phyloP scores from a whole-genome alignment of 495 filamentous ascomycete species.

The Aspergillus funiculosus region DNA sequence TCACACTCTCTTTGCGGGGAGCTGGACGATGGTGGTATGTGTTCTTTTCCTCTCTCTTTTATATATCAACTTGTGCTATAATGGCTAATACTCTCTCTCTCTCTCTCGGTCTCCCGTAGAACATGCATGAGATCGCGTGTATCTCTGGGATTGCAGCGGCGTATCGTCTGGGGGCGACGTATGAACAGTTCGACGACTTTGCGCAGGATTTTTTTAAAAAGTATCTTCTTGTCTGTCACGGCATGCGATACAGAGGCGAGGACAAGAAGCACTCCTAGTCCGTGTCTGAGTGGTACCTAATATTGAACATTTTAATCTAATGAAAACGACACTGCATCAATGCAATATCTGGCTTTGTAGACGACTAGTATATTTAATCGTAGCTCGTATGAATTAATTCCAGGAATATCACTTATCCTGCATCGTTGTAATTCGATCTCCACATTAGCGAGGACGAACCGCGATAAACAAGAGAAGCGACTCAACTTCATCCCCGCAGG shows the following conservation, averaged over 20 bases:
- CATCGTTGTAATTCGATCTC: no score
- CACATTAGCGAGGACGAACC: no score
- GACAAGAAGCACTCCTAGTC: slow-evolving; percentile 1
- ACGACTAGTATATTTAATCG: no score
- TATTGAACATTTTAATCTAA: no score
- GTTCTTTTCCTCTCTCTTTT: background rate
- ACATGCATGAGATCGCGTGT: slow-evolving; percentile 76
- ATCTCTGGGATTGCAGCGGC: slow-evolving; percentile 76
- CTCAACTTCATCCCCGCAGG: no score
- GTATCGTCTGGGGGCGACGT: slow-evolving; percentile 68
- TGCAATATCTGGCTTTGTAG: no score
- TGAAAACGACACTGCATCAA: no score
- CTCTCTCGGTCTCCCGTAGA: no score
- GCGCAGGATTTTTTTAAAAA: slow-evolving; percentile 53
- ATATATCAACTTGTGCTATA: background rate
- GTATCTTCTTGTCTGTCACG: slow-evolving; percentile 50
- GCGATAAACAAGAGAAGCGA: no score
- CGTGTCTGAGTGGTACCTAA: no score
- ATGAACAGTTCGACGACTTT: slow-evolving; percentile 59
- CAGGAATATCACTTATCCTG: no score
- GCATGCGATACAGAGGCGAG: slow-evolving; percentile 36
- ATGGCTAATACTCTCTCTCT: background rate
- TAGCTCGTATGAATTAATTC: no score
- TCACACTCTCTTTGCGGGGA: slow-evolving; percentile 61
- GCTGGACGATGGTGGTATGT: slow-evolving; percentile 71